A percentile compares a stretch with the other conserved stretches of the same genome.
Conservation (phyloP, 306 rosid genomes). For the Erythrophleum fordii region DNA sequence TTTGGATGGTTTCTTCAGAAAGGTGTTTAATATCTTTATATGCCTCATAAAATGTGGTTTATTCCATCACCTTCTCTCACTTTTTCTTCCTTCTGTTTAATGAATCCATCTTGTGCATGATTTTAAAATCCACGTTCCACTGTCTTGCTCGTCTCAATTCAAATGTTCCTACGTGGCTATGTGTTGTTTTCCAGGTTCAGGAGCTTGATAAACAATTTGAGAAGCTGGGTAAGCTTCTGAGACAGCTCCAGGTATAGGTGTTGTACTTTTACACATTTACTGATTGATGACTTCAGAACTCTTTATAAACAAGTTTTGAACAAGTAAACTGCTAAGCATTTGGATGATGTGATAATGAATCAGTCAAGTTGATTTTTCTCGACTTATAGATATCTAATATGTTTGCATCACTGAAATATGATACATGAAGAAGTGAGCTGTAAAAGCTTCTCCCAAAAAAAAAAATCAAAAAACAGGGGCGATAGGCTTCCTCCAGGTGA, state of each 20-base stretch:
- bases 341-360: constrained; percentile 2
- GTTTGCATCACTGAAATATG: not conserved
- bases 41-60: not conserved
- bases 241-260: constrained; percentile 73
- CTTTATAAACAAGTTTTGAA: not conserved
- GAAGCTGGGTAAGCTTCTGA: constrained; percentile 72
- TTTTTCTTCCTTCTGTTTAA: not conserved
- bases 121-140: constrained; percentile 7
- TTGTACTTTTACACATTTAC: constrained; percentile 21
- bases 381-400: not conserved
- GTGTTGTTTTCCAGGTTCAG: constrained; percentile 59
- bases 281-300: constrained; percentile 9
- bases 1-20: constrained; percentile 73
- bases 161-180: not conserved
- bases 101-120: constrained; percentile 12
- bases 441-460: not conserved
- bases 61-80: constrained; percentile 14
- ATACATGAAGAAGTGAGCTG: constrained; percentile 10
- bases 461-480: too few relatives aligned
- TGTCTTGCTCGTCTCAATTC: not conserved
- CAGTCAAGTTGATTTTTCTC: not conserved
- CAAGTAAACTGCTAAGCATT: not conserved
- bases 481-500: not conserved
- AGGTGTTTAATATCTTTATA: constrained; percentile 54
- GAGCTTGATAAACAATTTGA: constrained; percentile 84